Evolutionary conservation across 2,329 filamentous ascomycete species (phyloP).

Genomic region (Colletotrichum navitas): DNA sequence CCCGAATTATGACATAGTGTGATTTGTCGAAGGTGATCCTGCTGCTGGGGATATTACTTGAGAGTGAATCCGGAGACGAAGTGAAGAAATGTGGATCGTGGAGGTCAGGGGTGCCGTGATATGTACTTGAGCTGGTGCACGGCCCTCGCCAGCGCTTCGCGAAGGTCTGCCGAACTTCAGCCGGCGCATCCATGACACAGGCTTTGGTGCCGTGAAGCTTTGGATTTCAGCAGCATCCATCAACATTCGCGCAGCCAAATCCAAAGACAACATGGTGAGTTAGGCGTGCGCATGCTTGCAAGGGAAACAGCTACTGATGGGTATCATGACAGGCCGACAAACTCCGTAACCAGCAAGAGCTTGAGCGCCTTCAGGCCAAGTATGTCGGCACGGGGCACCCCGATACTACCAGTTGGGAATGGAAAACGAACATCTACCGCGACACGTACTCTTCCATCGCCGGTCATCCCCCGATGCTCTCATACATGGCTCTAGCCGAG

Average conservation of each 20-base stretch:
- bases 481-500: constrained; percentile 90
- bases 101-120: not conserved
- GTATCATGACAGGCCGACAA: constrained; percentile 81
- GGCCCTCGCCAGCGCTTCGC: not conserved
- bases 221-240: not conserved
- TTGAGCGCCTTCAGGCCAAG: constrained; percentile 95
- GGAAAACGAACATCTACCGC: constrained; percentile 94
- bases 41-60: not conserved
- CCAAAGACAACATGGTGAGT: constrained; percentile 28
- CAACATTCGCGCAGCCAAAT: not conserved
- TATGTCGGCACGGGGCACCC: constrained; percentile 96
- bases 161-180: constrained; percentile 33
- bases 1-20: no score
- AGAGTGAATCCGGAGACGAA: constrained; percentile 2
- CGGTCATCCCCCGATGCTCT: constrained; percentile 88
- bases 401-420: constrained; percentile 97
- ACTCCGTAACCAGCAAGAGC: constrained; percentile 95
- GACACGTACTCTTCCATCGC: constrained; percentile 92
- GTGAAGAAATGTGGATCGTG: constrained; percentile 7
- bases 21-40: no score
- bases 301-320: not conserved
- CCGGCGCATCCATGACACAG: constrained; percentile 35
- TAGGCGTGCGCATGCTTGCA: not conserved
- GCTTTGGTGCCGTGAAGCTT: not conserved
- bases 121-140: constrained; percentile 8